phyloP scores from a whole-genome alignment of 148 eudicot genomes.

The Rhododendron molle region DNA sequence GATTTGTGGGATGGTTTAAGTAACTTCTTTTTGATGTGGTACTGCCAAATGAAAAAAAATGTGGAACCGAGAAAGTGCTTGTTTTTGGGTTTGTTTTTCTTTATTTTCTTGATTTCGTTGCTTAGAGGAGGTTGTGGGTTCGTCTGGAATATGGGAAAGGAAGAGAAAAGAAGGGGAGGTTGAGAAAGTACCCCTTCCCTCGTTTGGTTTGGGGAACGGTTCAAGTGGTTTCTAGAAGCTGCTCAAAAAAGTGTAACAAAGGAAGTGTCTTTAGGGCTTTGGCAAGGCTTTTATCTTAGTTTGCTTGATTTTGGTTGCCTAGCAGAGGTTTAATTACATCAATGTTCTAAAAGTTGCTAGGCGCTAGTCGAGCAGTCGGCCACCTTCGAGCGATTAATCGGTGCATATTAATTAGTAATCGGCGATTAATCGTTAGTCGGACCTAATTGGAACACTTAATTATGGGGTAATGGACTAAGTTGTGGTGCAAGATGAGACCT shows the following conservation, averaged over 20 bases:
- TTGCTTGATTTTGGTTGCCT: constrained; percentile 3
- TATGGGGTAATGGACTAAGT: not conserved
- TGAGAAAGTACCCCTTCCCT: too few species aligned
- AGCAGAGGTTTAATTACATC: not conserved
- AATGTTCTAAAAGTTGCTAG: too few species aligned
- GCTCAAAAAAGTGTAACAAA: not conserved
- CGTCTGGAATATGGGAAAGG: too few species aligned
- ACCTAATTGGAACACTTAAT: too few species aligned
- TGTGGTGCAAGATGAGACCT: not conserved
- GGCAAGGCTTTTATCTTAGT: not conserved
- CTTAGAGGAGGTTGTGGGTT: not conserved
- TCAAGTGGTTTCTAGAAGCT: not conserved
- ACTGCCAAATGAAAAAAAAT: not conserved
- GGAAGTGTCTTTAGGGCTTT: not conserved
- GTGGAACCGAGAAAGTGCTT: not conserved
- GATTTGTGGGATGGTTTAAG: not conserved
- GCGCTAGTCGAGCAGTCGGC: too few species aligned
- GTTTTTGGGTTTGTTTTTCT: not conserved
- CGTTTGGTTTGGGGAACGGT: not conserved
- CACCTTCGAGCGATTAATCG: too few species aligned
- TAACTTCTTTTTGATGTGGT: not conserved
- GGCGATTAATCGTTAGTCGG: too few species aligned
- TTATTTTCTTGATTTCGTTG: not conserved
- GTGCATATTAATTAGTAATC: too few species aligned
- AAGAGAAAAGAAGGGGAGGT: too few species aligned